These are phyloP conservation scores for Harringtonia lauricola DNA, from an alignment of 2,329 filamentous ascomycete species.

Conservation along the genomic window DNA sequence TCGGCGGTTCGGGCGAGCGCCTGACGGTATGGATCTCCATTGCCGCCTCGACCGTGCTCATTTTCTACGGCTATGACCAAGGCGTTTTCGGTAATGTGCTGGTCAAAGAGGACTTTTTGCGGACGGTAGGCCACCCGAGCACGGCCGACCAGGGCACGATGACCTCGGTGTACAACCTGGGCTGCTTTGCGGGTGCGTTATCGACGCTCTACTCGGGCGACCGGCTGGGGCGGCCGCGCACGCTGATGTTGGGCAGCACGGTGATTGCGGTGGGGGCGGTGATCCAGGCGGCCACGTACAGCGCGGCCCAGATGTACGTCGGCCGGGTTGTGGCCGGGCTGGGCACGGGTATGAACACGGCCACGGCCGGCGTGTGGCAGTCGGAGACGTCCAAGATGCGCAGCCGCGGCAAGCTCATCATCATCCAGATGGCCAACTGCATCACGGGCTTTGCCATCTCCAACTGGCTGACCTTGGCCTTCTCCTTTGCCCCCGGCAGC, in stretches of 20 bases:
- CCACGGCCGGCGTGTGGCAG: constrained; percentile 3
- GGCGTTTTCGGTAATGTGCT: constrained; percentile 21
- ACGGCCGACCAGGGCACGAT: constrained; percentile 9
- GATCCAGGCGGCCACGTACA: constrained; percentile 7
- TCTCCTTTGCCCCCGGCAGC: constrained; percentile 11
- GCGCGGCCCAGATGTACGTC: constrained; percentile 3
- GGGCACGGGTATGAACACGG: constrained; percentile 3
- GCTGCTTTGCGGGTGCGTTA: constrained; percentile 13
- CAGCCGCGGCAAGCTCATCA: constrained; percentile 14
- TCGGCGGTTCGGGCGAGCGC: constrained; percentile 36
- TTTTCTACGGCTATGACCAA: constrained; percentile 35
- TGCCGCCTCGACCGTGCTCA: constrained; percentile 35
- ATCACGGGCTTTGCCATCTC: constrained; percentile 29
- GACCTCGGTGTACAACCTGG: constrained; percentile 13
- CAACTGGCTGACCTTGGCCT: constrained; percentile 13
- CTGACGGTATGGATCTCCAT: constrained; percentile 42
- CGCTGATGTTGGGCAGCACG: constrained; percentile 12
- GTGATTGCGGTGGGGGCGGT: constrained; percentile 10
- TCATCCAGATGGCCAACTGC: constrained; percentile 19
- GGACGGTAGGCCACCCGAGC: constrained; percentile 7
- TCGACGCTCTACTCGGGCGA: constrained; percentile 13
- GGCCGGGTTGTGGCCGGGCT: constrained; percentile 1
- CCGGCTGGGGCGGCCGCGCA: constrained; percentile 11
- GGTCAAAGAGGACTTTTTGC: constrained; percentile 16
- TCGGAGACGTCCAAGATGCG: constrained; percentile 10